Evolutionary conservation across 2,329 filamentous ascomycete species (phyloP).

Genomic region (Colletotrichum kahawae): DNA sequence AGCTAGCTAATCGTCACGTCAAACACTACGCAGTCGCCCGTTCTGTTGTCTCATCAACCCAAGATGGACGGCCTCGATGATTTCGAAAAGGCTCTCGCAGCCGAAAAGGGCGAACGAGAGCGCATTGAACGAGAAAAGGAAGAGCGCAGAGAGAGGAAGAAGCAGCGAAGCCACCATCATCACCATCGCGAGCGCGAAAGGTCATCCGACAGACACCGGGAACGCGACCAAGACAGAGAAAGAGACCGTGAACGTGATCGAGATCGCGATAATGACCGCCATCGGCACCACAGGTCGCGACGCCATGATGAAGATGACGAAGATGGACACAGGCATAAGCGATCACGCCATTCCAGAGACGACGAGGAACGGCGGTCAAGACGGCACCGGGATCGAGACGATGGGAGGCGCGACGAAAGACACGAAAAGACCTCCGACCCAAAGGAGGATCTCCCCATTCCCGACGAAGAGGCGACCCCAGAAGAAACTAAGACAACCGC

Average conservation of each 20-base stretch:
- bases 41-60: background rate
- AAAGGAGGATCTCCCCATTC: slow-evolving; percentile 56
- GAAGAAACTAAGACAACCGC: slow-evolving; percentile 31
- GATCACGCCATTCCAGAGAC: slow-evolving; percentile 61
- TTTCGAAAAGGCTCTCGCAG: slow-evolving; percentile 78
- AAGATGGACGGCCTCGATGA: slow-evolving; percentile 65
- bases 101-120: slow-evolving; percentile 63
- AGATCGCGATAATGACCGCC: slow-evolving; percentile 29
- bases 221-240: slow-evolving; percentile 22
- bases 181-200: slow-evolving; percentile 47
- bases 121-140: slow-evolving; percentile 50
- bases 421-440: slow-evolving; percentile 49
- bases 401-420: slow-evolving; percentile 19
- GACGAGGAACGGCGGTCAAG: slow-evolving; percentile 46
- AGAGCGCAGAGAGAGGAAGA: slow-evolving; percentile 46
- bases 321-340: slow-evolving; percentile 67
- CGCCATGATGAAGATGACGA: slow-evolving; percentile 49
- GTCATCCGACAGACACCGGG: slow-evolving; percentile 28
- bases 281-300: slow-evolving; percentile 39
- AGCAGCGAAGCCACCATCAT: slow-evolving; percentile 51
- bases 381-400: slow-evolving; percentile 25
- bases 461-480: slow-evolving; percentile 47
- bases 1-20: background rate
- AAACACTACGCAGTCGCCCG: too few relatives aligned
- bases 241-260: slow-evolving; percentile 31